phyloP scores from a whole-genome alignment of 83 land plant genomes.

The Thuja plicata region DNA sequence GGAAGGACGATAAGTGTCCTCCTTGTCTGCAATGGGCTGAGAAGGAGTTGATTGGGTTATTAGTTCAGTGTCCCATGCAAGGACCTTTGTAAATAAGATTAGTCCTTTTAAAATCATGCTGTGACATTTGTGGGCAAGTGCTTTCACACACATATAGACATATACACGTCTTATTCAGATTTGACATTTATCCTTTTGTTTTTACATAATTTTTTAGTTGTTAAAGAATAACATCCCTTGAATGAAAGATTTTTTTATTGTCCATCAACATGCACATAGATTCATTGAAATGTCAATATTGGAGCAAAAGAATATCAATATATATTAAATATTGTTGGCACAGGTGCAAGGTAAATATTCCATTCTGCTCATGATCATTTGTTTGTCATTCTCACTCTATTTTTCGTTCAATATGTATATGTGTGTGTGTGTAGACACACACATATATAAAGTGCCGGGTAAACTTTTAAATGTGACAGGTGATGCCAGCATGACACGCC shows the following conservation, averaged over 20 bases:
- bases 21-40: neutral
- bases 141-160: neutral
- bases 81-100: neutral
- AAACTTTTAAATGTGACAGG: too few relatives aligned
- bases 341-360: neutral
- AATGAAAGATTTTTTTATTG: neutral
- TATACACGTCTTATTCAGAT: too few relatives aligned
- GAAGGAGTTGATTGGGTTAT: neutral
- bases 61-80: neutral
- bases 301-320: too few relatives aligned
- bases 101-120: neutral
- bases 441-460: too few relatives aligned
- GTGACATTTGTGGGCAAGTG: neutral
- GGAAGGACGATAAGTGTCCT: too few relatives aligned
- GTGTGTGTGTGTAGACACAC: too few relatives aligned
- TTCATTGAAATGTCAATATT: neutral
- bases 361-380: too few relatives aligned
- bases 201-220: too few relatives aligned
- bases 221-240: too few relatives aligned
- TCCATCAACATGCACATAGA: neutral
- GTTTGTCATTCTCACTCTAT: neutral
- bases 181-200: neutral
- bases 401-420: neutral
- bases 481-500: too few relatives aligned
- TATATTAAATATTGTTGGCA: neutral